Base-by-base conservation (phyloP, 805 yeast species). In the Schizosaccharomyces lindneri region DNA sequence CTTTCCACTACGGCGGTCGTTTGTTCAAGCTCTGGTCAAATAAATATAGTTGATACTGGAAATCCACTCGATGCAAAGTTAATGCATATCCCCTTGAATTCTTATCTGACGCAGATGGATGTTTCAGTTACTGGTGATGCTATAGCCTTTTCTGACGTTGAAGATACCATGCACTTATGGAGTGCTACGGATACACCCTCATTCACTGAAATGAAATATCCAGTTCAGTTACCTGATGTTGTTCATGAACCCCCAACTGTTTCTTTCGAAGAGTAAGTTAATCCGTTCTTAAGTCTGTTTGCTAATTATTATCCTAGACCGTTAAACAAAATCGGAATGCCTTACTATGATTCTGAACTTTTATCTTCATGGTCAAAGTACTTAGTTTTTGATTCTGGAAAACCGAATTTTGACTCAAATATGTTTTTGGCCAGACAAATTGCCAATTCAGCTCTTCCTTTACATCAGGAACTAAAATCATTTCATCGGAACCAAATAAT, bases 31-130 rank as follows among this genome's bases (percentile, higher is more conserved):
- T 71, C 79, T 27, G 97, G 97, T 19, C 90, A 87, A 63, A 74
- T 93, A 63, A 95, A 88, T 68, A 83, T 88, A 65, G 78, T 87
- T 31, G 97, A 93, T 70, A 78, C 85, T 66, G 81, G 80, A 64
- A 86, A 87, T 69, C 95, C 90, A n/a, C 74, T 83, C 11, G 78
- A 76, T 61, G 79, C 83, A 43, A 76, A 74, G 61, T 70, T 86
- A 11, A 82, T 82, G 69, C 94, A 86, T 67, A 81, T 84, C 0
- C 84, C 63, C 41, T 70, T 83, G 13, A 66, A 73, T 1, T 68
- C 76, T 2, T 75, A 70, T 63, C 67, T 83, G 24, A 70, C 79
- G 1, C 74, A 77, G 43, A 68, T 82, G 63, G 83, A 81, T 59
- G 67, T 84, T 13, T 77, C 84, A 32, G 72, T 80, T 2, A 76